Evolutionary conservation across 2,329 filamentous ascomycete genomes (phyloP).

Genomic region (Kalaharituber pfeilii): DNA sequence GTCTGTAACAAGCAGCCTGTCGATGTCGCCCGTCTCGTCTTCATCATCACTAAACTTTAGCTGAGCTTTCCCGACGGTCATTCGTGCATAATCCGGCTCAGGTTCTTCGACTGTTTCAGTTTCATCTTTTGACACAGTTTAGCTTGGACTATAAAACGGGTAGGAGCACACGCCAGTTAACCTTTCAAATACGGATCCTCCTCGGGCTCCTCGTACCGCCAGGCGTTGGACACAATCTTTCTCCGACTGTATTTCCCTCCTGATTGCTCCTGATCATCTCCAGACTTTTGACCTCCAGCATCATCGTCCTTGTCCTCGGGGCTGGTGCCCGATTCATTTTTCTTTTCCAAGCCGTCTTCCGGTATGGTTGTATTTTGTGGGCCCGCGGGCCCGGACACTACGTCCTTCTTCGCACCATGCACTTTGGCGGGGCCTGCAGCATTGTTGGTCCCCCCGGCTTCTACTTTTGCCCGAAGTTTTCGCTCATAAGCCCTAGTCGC

Average conservation of each 20-base stretch:
- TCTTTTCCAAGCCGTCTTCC: conserved; percentile 9
- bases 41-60: conserved; percentile 12
- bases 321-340: conserved; percentile 11
- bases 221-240: conserved; percentile 32
- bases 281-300: conserved; percentile 8
- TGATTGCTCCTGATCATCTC: conserved; percentile 9
- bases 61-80: conserved; percentile 15
- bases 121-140: conserved; percentile 4
- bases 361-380: conserved; percentile 10
- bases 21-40: background rate
- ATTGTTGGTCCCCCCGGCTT: conserved; percentile 16
- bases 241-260: conserved; percentile 12
- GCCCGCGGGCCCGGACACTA: background rate
- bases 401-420: conserved; percentile 9
- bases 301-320: conserved; percentile 12
- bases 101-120: conserved; percentile 16
- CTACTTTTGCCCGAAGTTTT: conserved; percentile 20
- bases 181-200: conserved; percentile 35
- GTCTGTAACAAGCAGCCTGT: background rate
- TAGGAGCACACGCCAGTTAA: background rate
- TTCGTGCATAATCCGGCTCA: conserved; percentile 21
- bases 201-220: conserved; percentile 44
- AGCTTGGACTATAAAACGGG: background rate
- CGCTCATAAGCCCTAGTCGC: conserved; percentile 21
- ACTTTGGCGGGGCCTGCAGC: conserved; percentile 8